These are phyloP conservation scores for Bruguiera hainesii DNA, from an alignment of 441 rosid genomes.

Conservation along the genomic window DNA sequence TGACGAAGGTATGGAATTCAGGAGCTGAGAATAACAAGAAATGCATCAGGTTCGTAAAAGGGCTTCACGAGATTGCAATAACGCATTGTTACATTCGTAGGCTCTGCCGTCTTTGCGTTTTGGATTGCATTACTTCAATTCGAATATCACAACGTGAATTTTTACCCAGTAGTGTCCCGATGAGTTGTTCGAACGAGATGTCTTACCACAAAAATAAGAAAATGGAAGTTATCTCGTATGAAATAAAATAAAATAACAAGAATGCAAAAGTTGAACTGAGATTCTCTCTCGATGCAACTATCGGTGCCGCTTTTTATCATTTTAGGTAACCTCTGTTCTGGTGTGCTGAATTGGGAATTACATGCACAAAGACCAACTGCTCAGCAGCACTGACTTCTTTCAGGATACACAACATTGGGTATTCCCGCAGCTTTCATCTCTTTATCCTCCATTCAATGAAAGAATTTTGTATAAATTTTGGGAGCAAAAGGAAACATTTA, in stretches of 20 bases:
- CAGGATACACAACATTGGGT: constrained; percentile 14
- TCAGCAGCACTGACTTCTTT: constrained; percentile 18
- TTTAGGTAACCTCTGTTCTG: constrained; percentile 8
- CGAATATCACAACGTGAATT: too few relatives aligned
- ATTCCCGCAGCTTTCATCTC: constrained; percentile 22
- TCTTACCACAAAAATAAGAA: neutral
- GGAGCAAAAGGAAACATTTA: constrained; percentile 23
- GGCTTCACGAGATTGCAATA: too few relatives aligned
- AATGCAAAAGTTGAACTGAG: neutral
- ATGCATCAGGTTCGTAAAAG: too few relatives aligned
- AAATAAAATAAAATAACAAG: too few relatives aligned
- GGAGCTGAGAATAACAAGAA: too few relatives aligned
- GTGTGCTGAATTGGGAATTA: constrained; percentile 10
- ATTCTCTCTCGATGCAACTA: neutral
- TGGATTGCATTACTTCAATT: too few relatives aligned
- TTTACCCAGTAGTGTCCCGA: too few relatives aligned
- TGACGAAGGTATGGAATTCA: too few relatives aligned
- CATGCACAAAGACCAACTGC: constrained; percentile 18
- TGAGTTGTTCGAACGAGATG: too few relatives aligned
- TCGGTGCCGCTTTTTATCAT: neutral
- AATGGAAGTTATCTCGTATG: neutral
- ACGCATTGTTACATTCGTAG: too few relatives aligned
- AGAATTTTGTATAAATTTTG: constrained; percentile 54
- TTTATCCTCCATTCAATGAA: constrained; percentile 45
- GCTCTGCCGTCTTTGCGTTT: too few relatives aligned